These are phyloP conservation scores for Haplosporangium sp. DNA, from an alignment of 371 early-diverging fungal species.

Conservation along the genomic window DNA sequence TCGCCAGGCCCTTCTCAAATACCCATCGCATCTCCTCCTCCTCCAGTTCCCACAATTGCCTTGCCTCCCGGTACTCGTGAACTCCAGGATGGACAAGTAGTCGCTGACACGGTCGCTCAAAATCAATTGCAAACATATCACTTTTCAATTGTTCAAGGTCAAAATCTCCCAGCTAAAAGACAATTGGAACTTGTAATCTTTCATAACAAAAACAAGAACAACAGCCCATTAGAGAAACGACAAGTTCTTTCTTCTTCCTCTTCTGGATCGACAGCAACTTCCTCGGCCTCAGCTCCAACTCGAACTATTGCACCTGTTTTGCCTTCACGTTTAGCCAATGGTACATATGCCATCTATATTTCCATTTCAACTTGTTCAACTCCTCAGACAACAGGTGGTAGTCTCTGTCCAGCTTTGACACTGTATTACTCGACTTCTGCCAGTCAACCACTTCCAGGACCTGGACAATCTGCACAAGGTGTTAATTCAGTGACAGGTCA, in stretches of 20 bases:
- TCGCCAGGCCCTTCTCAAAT: slow-evolving; percentile 12
- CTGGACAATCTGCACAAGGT: slow-evolving; percentile 42
- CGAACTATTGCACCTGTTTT: slow-evolving; percentile 30
- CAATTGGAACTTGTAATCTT: slow-evolving; percentile 50
- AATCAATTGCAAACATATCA: slow-evolving; percentile 46
- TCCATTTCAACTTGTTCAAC: slow-evolving; percentile 47
- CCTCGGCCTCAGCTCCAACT: slow-evolving; percentile 19
- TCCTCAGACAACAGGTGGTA: slow-evolving; percentile 25
- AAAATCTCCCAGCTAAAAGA: slow-evolving; percentile 29
- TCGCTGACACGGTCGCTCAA: slow-evolving; percentile 39
- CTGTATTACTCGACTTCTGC: slow-evolving; percentile 60
- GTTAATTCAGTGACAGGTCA: slow-evolving; percentile 45
- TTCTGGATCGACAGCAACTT: background rate
- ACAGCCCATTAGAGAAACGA: slow-evolving; percentile 9
- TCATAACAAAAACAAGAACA: slow-evolving; percentile 13
- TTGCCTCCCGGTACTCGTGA: slow-evolving; percentile 46
- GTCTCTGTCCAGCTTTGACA: slow-evolving; percentile 53
- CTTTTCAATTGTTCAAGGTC: slow-evolving; percentile 30
- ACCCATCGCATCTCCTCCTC: slow-evolving; percentile 14
- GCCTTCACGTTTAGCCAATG: slow-evolving; percentile 34
- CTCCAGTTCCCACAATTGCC: background rate
- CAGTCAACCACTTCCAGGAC: slow-evolving; percentile 61
- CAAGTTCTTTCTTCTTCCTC: slow-evolving; percentile 14
- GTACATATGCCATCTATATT: slow-evolving; percentile 44
- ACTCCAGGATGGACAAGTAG: slow-evolving; percentile 29